phyloP scores from a whole-genome alignment of 345 rosid genomes.

The Salix koriyanagi region DNA sequence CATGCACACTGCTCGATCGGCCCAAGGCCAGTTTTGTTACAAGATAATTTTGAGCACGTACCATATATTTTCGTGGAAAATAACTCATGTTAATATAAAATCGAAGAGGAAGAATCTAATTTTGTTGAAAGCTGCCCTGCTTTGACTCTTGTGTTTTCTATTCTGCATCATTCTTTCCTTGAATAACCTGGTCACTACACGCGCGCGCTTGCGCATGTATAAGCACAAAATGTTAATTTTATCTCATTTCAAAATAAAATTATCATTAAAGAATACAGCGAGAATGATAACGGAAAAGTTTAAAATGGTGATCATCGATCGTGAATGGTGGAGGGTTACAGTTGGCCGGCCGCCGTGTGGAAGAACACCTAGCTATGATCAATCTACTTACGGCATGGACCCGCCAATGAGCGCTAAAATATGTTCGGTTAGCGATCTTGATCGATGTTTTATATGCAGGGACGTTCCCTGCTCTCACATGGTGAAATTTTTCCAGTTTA shows the following conservation, averaged over 20 bases:
- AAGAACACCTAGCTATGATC: neutral
- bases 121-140: neutral
- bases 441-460: neutral
- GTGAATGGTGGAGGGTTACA: neutral
- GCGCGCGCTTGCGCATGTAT: fast-evolving
- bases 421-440: neutral
- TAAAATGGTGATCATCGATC: neutral
- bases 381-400: neutral
- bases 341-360: neutral
- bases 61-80: no score
- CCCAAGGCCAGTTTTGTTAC: neutral
- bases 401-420: neutral
- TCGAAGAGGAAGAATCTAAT: no score
- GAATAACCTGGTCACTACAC: no score
- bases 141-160: neutral
- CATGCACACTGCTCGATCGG: neutral
- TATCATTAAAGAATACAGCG: neutral
- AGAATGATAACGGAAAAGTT: neutral
- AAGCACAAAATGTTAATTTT: no score
- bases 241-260: no score
- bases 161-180: no score
- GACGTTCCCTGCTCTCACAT: neutral
- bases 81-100: neutral
- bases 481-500: neutral
- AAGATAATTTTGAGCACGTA: neutral